Percentiles rank a stretch among this genome's conserved stretches.
Evolutionary conservation across 768 basidiomycete species (phyloP).

Genomic region (Kwoniella heveanensis): DNA sequence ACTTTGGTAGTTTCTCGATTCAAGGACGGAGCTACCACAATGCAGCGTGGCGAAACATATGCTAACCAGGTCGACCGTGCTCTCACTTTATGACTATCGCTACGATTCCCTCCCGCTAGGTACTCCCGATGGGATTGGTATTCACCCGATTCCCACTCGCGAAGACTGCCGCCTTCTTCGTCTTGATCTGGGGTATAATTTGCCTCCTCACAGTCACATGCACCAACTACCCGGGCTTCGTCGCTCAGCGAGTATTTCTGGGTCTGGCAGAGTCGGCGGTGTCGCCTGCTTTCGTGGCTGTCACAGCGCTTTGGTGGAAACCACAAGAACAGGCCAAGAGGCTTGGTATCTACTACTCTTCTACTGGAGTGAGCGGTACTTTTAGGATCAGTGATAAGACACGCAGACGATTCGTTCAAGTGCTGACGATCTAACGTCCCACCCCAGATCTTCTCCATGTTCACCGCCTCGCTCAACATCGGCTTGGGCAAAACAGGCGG

Average conservation of each 20-base stretch:
- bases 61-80: too few species aligned
- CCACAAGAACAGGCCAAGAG: slow-evolving; percentile 54
- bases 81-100: too few species aligned
- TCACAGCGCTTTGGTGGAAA: slow-evolving; percentile 57
- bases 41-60: too few species aligned
- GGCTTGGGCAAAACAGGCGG: slow-evolving; percentile 49
- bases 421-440: too few species aligned
- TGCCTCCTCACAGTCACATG: slow-evolving; percentile 46
- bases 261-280: slow-evolving; percentile 52
- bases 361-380: slow-evolving; percentile 50
- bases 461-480: slow-evolving; percentile 56
- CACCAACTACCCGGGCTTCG: slow-evolving; percentile 38
- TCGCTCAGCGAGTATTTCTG: slow-evolving; percentile 51
- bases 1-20: too few species aligned
- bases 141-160: slow-evolving; percentile 40
- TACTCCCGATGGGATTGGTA: slow-evolving; percentile 49
- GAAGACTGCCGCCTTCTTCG: slow-evolving; percentile 32
- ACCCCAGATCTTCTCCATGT: slow-evolving; percentile 53
- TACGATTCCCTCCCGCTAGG: too few species aligned
- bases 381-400: too few species aligned
- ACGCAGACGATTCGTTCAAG: too few species aligned
- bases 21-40: too few species aligned
- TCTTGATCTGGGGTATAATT: slow-evolving; percentile 48
- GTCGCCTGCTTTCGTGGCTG: slow-evolving; percentile 56
- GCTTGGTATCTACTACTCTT: slow-evolving; percentile 55